These are phyloP conservation scores for Lactarius tabidus DNA, from an alignment of 768 basidiomycete species.

Conservation along the genomic window DNA sequence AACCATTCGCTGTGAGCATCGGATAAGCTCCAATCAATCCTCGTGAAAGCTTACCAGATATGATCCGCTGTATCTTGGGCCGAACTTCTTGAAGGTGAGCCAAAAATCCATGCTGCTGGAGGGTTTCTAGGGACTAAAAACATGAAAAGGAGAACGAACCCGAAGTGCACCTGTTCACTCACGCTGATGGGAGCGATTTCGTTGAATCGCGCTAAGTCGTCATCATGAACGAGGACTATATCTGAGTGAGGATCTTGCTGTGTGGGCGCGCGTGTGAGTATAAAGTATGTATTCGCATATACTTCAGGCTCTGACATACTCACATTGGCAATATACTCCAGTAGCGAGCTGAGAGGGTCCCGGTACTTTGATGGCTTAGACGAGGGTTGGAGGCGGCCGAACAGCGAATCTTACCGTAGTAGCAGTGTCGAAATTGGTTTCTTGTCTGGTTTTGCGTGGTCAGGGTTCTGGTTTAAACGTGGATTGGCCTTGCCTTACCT, in stretches of 20 bases:
- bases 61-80: not conserved
- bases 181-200: not conserved
- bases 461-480: not conserved
- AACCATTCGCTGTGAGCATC: not conserved
- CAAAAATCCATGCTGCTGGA: not conserved
- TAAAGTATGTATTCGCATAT: not conserved
- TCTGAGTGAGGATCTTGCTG: not conserved
- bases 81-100: not conserved
- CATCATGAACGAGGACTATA: slow-evolving; percentile 9
- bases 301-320: not conserved
- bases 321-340: slow-evolving; percentile 5
- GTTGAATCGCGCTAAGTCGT: not conserved
- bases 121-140: not conserved
- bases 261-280: not conserved
- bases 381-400: not conserved
- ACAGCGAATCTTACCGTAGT: not conserved
- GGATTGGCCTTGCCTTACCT: not conserved
- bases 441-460: not conserved
- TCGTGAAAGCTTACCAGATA: not conserved
- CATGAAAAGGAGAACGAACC: not conserved
- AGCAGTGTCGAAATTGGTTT: not conserved
- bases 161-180: not conserved
- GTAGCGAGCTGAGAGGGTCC: not conserved
- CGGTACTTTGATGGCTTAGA: not conserved
- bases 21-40: not conserved